Conservation (phyloP, 192 early-diverging fungal species). For the Linnemannia hyalina region DNA sequence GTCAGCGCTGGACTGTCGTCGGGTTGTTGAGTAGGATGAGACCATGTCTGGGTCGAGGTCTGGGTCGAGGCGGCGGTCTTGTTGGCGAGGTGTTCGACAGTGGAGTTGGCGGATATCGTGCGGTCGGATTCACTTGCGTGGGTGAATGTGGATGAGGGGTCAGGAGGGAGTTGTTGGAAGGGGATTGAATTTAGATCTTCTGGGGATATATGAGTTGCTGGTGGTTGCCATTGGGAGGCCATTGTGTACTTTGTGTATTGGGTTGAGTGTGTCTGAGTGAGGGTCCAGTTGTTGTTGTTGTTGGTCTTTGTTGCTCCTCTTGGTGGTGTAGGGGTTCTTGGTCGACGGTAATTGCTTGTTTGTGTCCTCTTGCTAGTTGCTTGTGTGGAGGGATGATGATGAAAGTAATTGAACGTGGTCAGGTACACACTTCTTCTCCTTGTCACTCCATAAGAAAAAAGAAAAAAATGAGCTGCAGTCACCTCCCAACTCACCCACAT, state of each 20-base stretch:
- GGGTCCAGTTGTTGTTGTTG: background rate
- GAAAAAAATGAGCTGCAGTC: too few relatives aligned
- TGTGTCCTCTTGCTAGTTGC: too few relatives aligned
- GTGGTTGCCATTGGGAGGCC: slow-evolving; percentile 16
- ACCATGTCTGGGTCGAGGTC: background rate
- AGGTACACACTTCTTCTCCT: too few relatives aligned
- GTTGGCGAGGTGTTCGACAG: background rate
- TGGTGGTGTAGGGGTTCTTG: too few relatives aligned
- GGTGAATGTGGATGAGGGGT: slow-evolving; percentile 5
- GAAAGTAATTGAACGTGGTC: too few relatives aligned
- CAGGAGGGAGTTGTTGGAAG: background rate
- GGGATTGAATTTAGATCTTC: slow-evolving; percentile 27
- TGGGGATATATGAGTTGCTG: slow-evolving; percentile 10
- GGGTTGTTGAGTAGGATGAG: slow-evolving; percentile 1
- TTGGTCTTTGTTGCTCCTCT: background rate
- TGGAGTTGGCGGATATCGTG: background rate
- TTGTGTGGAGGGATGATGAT: too few relatives aligned
- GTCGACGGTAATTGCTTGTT: too few relatives aligned
- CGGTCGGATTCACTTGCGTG: background rate
- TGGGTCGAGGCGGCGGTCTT: background rate
- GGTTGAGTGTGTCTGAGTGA: background rate
- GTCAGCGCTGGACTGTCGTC: background rate
- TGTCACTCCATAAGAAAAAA: too few relatives aligned
- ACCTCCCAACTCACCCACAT: too few relatives aligned
- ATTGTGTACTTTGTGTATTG: background rate